Base-by-base conservation (phyloP, 176 grass and related monocot genomes). In the Tillandsia fasciculata region DNA sequence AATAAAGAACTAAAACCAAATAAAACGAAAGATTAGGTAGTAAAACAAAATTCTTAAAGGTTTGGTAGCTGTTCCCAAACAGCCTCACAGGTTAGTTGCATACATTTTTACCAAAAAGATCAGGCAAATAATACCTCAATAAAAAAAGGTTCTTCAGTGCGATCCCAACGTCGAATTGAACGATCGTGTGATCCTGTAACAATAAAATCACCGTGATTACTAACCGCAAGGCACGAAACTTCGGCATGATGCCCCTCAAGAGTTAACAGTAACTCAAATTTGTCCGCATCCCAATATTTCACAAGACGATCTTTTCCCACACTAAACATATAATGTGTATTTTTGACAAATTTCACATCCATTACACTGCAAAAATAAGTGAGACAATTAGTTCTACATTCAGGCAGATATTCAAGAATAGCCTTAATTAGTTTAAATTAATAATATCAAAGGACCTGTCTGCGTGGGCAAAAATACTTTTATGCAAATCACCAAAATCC, bases 271-370 rank as follows among this genome's bases (percentile, higher is more conserved):
- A 92, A 80, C 77, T 97, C 86, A 76, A 92, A 92, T 85, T 97
- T 97, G 79, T 97, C 93, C 69, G 89, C 93, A 81, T 90, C 93
- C 93, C 89, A 97, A 11, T 97, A 97, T 79, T 92, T 97, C 59
- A 97, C 69, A 67, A 83, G 73, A 15, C 84, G 79, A 85, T 97
- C 86, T 90, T 97, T 97, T 48, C 93, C 93, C 68, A 97, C 93
- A 59, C 86, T 92, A 63, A 97, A 92, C 84, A 97, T 82, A 75
- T 97, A 97, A 71, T 92, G 93, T 64, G 89, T 92, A 80, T 81
- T 92, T 70, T 83, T 68, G 49, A 97, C 93, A 72, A 97, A 97
- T 67, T 97, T 90, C 71, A 90, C 84, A 74, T 90, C 93, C 93
- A 97, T 97, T 8, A 92, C 86, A 49, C 93, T 97, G 88, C 69